A percentile compares a stretch with the other conserved stretches of the same genome.
Conservation (phyloP, 1,139 yeast species). For the Debaryomyces robertsiae region DNA sequence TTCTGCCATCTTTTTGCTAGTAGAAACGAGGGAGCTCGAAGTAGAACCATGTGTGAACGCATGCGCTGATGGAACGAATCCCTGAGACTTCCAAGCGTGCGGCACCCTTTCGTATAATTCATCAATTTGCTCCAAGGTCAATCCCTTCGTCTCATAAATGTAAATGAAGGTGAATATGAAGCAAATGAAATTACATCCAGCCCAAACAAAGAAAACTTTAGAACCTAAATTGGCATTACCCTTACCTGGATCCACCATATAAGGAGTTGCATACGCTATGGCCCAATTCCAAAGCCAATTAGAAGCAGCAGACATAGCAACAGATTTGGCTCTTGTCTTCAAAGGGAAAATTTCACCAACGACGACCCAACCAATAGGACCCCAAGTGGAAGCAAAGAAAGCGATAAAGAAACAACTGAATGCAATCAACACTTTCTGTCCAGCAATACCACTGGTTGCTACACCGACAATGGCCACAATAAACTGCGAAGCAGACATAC, state of each 20-base stretch:
- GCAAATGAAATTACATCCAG: slow-evolving; percentile 38
- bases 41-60: slow-evolving; percentile 31
- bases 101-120: slow-evolving; percentile 33
- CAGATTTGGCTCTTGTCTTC: slow-evolving; percentile 67
- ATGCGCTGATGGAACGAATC: slow-evolving; percentile 36
- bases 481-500: slow-evolving; percentile 66
- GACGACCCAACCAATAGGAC: slow-evolving; percentile 72
- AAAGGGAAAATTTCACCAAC: slow-evolving; percentile 69
- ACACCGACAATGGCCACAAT: slow-evolving; percentile 74
- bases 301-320: slow-evolving; percentile 65
- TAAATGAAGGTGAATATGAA: slow-evolving; percentile 64
- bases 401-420: slow-evolving; percentile 68
- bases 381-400: slow-evolving; percentile 74
- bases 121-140: slow-evolving; percentile 74
- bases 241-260: slow-evolving; percentile 59
- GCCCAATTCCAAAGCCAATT: slow-evolving; percentile 76
- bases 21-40: slow-evolving; percentile 16
- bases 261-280: slow-evolving; percentile 70
- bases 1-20: slow-evolving; percentile 26
- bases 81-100: slow-evolving; percentile 36
- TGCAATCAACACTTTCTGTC: slow-evolving; percentile 62
- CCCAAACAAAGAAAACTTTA: slow-evolving; percentile 75
- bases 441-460: slow-evolving; percentile 30
- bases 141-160: slow-evolving; percentile 75
- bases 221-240: slow-evolving; percentile 66